Percentiles rank a stretch among this genome's conserved stretches.
phyloP scores from a whole-genome alignment of 148 eudicot genomes.

The Cornus suecica region DNA sequence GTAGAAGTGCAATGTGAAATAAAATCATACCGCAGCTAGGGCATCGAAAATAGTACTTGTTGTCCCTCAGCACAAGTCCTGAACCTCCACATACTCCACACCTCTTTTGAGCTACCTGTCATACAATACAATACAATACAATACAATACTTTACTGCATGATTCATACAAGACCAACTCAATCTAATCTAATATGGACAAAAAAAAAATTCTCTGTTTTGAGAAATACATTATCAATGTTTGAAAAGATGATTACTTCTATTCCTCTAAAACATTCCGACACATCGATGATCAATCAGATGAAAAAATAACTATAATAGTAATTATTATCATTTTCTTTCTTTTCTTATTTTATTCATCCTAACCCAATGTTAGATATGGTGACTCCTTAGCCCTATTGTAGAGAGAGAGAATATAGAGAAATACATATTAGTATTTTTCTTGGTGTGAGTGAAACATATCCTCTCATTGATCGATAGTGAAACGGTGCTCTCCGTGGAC shows the following conservation, averaged over 20 bases:
- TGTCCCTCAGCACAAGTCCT: constrained; percentile 79
- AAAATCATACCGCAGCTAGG: constrained; percentile 61
- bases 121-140: background rate
- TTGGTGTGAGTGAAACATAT: too few species aligned
- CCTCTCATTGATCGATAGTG: too few species aligned
- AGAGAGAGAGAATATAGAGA: too few species aligned
- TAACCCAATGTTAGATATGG: too few species aligned
- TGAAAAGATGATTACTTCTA: background rate
- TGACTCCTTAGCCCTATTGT: too few species aligned
- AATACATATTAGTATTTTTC: too few species aligned
- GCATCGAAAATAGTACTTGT: constrained; percentile 73
- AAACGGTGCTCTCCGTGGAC: too few species aligned
- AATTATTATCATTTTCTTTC: too few species aligned
- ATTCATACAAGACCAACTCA: background rate
- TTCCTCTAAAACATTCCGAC: background rate
- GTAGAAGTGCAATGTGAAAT: background rate
- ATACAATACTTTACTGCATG: background rate
- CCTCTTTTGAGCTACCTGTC: constrained; percentile 60
- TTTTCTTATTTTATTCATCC: too few species aligned
- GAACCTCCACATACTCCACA: constrained; percentile 75
- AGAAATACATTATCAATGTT: background rate
- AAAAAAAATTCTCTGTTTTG: background rate
- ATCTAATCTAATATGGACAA: background rate
- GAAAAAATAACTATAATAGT: too few species aligned
- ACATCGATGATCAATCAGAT: background rate